Evolutionary conservation across 495 filamentous ascomycete genomes (phyloP), one percentile per base, ranked within the genome.

Genomic region (Aspergillus sclerotiicarbonarius): DNA sequence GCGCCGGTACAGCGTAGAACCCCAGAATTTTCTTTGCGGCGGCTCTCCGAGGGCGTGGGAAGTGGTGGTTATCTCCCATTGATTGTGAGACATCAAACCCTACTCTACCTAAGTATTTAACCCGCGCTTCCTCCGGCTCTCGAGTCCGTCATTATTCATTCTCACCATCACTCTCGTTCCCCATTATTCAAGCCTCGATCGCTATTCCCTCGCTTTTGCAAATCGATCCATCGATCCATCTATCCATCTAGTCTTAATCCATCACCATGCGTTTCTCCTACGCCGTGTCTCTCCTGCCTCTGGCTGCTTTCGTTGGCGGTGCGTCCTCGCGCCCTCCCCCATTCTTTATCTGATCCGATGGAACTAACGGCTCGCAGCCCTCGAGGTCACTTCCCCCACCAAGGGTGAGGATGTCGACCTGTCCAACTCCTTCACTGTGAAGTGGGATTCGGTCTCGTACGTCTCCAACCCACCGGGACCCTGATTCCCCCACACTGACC

Each of bases 381-480:
- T 77, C 21, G 41, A 55, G 9, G 65, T 77, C 44, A 73, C 67
- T 43, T 61, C 68, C 41, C 74, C 74, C 35, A 56, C 58, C 50
- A 66, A 72, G 64, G 67, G 63, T 47, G 62, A 55, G 8, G 60
- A 66, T 12, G 31, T 74, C 37, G 65, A 69, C 47, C 43, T 69
- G 12, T 70, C 67, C 16, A 45, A 29, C 30, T 69, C 70, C 20
- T 62, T 72, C 37, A 63, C 60, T 37, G 66, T 77, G 44, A 76
- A 72, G 59, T 77, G 74, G 74, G 53, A 57, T 44, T 67, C 57
- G 25, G 74, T 77, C 43, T 55, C 66, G 71, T 75, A 62, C 54
- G 68, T 67, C 16, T 15, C n/a, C n/a, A n/a, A n/a, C n/a, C n/a
- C n/a, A n/a, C n/a, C n/a, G n/a, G n/a, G n/a, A n/a, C n/a, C n/a